These are phyloP conservation scores for Bipolaris sorokiniana DNA, from an alignment of 2,329 filamentous ascomycete species.

Conservation along the genomic window DNA sequence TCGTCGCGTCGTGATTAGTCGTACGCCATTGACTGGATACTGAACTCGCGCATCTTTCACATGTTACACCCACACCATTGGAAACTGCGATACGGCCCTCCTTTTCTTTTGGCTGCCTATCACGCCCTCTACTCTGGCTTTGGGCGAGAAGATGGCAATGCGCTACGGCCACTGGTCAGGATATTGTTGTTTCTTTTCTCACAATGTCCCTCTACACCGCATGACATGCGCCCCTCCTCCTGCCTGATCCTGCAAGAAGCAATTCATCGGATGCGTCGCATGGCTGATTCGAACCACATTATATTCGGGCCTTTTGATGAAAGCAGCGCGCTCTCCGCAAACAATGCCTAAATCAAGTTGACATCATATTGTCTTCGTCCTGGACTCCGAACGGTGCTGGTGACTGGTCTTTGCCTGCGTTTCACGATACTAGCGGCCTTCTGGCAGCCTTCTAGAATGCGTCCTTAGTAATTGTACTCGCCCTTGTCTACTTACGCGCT, in stretches of 20 bases:
- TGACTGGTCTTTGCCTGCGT: conserved; percentile 28
- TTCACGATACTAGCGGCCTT: conserved; percentile 38
- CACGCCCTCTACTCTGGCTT: not conserved
- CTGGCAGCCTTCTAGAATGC: conserved; percentile 39
- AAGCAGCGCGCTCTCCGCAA: conserved; percentile 13
- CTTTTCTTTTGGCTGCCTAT: conserved; percentile 3
- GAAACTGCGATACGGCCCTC: not conserved
- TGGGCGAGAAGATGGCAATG: not conserved
- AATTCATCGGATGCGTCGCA: conserved; percentile 13
- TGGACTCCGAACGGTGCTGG: conserved; percentile 14
- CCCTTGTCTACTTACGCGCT: conserved; percentile 34
- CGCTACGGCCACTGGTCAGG: conserved; percentile 2
- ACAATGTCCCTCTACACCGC: not conserved
- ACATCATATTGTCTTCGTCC: conserved; percentile 19
- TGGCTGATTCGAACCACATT: conserved; percentile 12
- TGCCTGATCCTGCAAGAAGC: conserved; percentile 9
- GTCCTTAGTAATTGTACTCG: conserved; percentile 27
- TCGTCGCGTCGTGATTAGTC: not conserved
- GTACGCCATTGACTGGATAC: not conserved
- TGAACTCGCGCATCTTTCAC: not conserved
- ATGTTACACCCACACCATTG: not conserved
- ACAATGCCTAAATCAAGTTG: conserved; percentile 18
- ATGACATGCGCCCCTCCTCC: conserved; percentile 5
- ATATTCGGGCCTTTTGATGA: conserved; percentile 9
- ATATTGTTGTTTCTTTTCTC: conserved; percentile 7